These are phyloP conservation scores for Saturnispora saitoi DNA, from an alignment of 805 yeast genomes.

Conservation along the genomic window DNA sequence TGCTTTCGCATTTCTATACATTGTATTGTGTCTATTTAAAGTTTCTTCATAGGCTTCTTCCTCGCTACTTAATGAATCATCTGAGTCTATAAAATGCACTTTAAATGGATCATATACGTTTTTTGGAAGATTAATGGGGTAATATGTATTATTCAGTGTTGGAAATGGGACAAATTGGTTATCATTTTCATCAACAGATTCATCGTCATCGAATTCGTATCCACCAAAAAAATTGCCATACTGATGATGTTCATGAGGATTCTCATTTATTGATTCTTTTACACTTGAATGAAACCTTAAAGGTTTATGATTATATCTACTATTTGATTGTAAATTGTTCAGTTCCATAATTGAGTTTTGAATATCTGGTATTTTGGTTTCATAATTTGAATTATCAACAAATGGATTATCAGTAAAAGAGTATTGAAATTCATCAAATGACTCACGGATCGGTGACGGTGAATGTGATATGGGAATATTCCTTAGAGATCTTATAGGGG, in stretches of 20 bases:
- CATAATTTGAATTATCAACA: background rate
- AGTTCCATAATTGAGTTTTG: background rate
- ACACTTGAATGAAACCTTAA: background rate
- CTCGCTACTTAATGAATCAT: constrained; percentile 1
- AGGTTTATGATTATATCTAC: background rate
- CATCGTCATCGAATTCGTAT: constrained; percentile 22
- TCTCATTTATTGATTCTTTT: background rate
- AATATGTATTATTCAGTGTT: constrained; percentile 25
- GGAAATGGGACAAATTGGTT: constrained; percentile 30
- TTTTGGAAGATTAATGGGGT: constrained; percentile 26
- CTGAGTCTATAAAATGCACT: constrained; percentile 14
- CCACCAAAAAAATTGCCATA: constrained; percentile 16
- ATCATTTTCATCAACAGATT: constrained; percentile 14
- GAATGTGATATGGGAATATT: constrained; percentile 5
- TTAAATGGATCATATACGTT: constrained; percentile 27
- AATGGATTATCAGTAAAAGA: constrained; percentile 1
- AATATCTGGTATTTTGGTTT: constrained; percentile 1
- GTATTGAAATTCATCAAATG: constrained; percentile 2
- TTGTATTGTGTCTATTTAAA: constrained; percentile 9
- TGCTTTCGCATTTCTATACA: constrained; percentile 12
- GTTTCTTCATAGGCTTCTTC: background rate
- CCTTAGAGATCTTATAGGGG: constrained; percentile 14
- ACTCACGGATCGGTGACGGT: constrained; percentile 16
- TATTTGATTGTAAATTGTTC: background rate
- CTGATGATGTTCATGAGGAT: constrained; percentile 2